These are phyloP conservation scores for Populus pruinosa DNA, from an alignment of 345 rosid species.

Conservation along the genomic window DNA sequence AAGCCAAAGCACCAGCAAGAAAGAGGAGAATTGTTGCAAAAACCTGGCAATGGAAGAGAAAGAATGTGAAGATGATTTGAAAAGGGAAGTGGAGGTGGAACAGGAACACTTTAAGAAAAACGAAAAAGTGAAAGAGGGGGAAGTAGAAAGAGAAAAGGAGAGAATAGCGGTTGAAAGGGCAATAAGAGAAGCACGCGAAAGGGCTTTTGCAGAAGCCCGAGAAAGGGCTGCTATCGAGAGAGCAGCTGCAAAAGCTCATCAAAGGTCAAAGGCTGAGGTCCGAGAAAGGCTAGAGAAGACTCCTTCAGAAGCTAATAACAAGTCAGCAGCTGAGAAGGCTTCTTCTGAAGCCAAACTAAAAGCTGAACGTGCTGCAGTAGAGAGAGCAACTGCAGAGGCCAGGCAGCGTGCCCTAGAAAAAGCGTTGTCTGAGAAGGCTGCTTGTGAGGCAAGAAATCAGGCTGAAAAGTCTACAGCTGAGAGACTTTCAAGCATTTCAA, in stretches of 20 bases:
- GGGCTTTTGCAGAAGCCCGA: constrained; percentile 87
- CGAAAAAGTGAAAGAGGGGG: constrained; percentile 51
- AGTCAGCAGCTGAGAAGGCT: constrained; percentile 37
- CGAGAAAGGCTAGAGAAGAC: constrained; percentile 54
- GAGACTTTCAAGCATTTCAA: constrained; percentile 47
- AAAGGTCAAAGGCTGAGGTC: constrained; percentile 48
- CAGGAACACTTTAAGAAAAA: constrained; percentile 35
- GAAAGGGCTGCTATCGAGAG: constrained; percentile 74
- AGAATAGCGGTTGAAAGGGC: constrained; percentile 87
- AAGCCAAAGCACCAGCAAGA: constrained; percentile 25
- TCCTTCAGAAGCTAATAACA: constrained; percentile 45
- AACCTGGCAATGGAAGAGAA: constrained; percentile 40
- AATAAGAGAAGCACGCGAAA: constrained; percentile 87
- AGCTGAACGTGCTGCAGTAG: constrained; percentile 92
- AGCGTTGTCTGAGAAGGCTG: constrained; percentile 61
- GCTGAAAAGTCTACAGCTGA: constrained; percentile 45
- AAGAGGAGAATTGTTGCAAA: constrained; percentile 36
- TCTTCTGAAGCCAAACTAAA: constrained; percentile 65
- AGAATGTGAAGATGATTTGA: constrained; percentile 35
- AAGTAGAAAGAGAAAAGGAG: constrained; percentile 60
- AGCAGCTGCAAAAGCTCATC: constrained; percentile 59
- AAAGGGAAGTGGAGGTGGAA: constrained; percentile 39
- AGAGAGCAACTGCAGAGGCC: constrained; percentile 90
- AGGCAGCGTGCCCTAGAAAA: constrained; percentile 85
- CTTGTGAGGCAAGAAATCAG: constrained; percentile 43